A percentile compares a stretch with the other conserved stretches of the same genome.
Conservation (phyloP, 2,329 filamentous ascomycete species). For the Periconia digitata region DNA sequence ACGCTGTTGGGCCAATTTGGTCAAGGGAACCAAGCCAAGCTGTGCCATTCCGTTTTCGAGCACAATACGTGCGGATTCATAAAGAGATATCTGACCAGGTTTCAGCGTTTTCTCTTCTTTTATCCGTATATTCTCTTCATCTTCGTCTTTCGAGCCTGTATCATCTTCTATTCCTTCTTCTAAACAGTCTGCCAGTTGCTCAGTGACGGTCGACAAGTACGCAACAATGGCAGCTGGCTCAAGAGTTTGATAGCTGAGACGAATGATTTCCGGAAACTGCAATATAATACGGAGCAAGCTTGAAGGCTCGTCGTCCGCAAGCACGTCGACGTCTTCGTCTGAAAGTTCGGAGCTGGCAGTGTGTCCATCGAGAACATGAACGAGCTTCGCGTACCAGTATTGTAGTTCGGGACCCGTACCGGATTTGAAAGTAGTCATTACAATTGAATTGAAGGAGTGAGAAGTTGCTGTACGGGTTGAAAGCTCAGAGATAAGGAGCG, state of each 20-base stretch:
- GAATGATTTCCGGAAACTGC: constrained; percentile 35
- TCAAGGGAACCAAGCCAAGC: constrained; percentile 25
- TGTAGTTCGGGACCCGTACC: constrained; percentile 34
- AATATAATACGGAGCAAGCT: constrained; percentile 31
- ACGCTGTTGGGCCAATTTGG: constrained; percentile 14
- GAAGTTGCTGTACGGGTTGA: constrained; percentile 21
- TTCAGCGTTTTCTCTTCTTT: constrained; percentile 7
- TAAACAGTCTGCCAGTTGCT: constrained; percentile 28
- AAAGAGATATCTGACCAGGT: constrained; percentile 24
- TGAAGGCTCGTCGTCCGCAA: constrained; percentile 26
- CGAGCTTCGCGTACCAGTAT: constrained; percentile 31
- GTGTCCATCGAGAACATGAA: constrained; percentile 16
- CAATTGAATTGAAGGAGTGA: constrained; percentile 27
- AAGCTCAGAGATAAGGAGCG: constrained; percentile 32
- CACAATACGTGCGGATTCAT: constrained; percentile 30
- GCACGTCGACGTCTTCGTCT: constrained; percentile 22
- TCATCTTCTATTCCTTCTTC: constrained; percentile 17
- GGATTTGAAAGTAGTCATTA: constrained; percentile 30
- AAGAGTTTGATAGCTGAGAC: constrained; percentile 25
- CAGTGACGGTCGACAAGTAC: constrained; percentile 29
- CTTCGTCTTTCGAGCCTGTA: background rate
- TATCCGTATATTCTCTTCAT: background rate
- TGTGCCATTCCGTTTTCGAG: constrained; percentile 34
- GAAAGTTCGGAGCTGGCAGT: constrained; percentile 13
- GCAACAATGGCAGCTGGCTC: constrained; percentile 30